Evolutionary conservation across 2,329 filamentous ascomycete species (phyloP), one percentile per base, ranked within the genome.

Genomic region (Xylariomycetidae sp.): DNA sequence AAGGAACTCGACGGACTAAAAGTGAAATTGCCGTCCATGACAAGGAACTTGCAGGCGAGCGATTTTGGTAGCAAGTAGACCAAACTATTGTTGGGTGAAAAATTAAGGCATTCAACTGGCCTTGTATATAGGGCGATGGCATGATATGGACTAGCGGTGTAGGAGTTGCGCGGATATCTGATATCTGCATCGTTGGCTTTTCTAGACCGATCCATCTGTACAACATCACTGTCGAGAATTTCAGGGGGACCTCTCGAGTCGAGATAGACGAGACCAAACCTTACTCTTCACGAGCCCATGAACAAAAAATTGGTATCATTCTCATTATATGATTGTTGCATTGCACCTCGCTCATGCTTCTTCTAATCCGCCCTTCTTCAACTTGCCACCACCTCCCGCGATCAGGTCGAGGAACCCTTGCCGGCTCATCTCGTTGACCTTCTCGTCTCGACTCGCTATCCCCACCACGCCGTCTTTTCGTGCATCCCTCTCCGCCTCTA

Each of bases 371-470:
- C 71, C 69, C 61, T 76, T 78, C 51, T 77, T 80, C 47, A 78
- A 44, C 15, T 66, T 68, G 1, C 76, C 74, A 9, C 77, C 77
- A 14, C 77, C 75, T 3, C 72, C 74, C 4, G 77, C 76, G 57
- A 98, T 95, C 59, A 97, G 64, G 41, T 97, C 90, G 59, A 98
- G 63, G 65, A 97, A 98, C 0, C 90, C 89, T 66, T 96, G 86
- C 67, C 94, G 94, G 59, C 85, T 94, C 82, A 98, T 92, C 70
- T 97, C 89, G 46, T 87, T 92, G 33, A 94, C 72, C 66, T 84
- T 88, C 63, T 94, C 88, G 63, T 94, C 84, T 45, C 88, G 78
- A 60, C 85, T 79, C 41, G 74, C 76, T 53, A 88, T 79, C 2
- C 90, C 90, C 19, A 95, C 74, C 1, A 94, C 69, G 4, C 88